Conservation (phyloP, 2,329 filamentous ascomycete species). For the Paecilomyces sp. region DNA sequence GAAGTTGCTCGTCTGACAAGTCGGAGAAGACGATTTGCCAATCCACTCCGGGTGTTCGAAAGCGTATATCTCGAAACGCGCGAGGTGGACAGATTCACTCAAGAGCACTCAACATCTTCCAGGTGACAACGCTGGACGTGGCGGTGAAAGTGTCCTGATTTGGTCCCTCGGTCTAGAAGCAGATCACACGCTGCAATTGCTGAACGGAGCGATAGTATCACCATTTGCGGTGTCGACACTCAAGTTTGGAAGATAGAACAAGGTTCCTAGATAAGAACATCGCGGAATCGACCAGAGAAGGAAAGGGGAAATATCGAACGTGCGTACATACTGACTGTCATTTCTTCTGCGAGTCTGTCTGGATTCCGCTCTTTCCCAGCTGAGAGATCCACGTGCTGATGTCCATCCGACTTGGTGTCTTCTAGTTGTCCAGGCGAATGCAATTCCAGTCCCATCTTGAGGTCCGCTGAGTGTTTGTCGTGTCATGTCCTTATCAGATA, state of each 20-base stretch:
- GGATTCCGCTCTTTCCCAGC: background rate
- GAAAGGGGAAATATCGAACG: background rate
- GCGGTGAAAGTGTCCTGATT: background rate
- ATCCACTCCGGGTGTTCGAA: background rate
- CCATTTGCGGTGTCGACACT: background rate
- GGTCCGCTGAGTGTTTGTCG: constrained; percentile 7
- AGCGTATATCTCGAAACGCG: background rate
- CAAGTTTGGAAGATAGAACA: background rate
- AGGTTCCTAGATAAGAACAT: background rate
- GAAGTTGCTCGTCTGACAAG: background rate
- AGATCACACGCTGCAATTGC: background rate
- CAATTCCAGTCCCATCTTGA: background rate
- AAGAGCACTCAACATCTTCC: background rate
- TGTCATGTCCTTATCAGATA: constrained; percentile 32
- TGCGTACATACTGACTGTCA: background rate
- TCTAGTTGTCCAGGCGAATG: background rate
- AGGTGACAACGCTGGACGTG: background rate
- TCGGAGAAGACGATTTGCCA: background rate
- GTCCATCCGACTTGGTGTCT: background rate
- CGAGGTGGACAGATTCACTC: background rate
- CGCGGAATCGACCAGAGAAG: background rate
- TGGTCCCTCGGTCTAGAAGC: background rate
- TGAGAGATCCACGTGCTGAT: background rate
- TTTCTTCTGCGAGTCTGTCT: background rate
- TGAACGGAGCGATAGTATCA: background rate